Percentiles rank a stretch among this genome's conserved stretches.
phyloP scores from a whole-genome alignment of 345 rosid species.

The Bruguiera gymnorhiza region DNA sequence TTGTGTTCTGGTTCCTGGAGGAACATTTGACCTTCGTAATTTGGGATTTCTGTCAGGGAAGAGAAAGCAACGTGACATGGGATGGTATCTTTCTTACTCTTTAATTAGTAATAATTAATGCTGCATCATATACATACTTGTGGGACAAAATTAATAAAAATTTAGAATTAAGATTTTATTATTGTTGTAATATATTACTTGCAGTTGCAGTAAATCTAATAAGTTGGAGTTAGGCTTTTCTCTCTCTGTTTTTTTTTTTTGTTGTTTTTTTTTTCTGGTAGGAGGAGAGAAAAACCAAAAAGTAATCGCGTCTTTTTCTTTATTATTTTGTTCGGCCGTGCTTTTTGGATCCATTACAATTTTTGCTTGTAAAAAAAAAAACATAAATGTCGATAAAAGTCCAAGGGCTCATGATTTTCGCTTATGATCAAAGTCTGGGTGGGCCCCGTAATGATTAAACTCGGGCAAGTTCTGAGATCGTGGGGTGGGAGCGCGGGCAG shows the following conservation, averaged over 20 bases:
- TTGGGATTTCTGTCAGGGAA: conserved; percentile 6
- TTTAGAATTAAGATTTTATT: too few relatives aligned
- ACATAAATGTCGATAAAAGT: conserved; percentile 10
- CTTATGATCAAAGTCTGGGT: conserved; percentile 55
- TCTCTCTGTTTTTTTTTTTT: too few relatives aligned
- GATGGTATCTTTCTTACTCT: not conserved
- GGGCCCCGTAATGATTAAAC: conserved; percentile 53
- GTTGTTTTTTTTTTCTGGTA: too few relatives aligned
- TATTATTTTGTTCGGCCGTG: conserved; percentile 29
- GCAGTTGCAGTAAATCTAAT: too few relatives aligned
- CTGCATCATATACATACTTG: too few relatives aligned
- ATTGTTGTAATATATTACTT: too few relatives aligned
- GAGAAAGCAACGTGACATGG: conserved; percentile 42
- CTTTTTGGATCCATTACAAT: conserved; percentile 35
- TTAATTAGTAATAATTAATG: too few relatives aligned
- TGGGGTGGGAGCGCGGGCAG: conserved; percentile 39
- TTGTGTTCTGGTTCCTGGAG: not conserved
- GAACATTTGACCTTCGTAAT: conserved; percentile 20
- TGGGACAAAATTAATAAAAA: too few relatives aligned
- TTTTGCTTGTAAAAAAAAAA: not conserved
- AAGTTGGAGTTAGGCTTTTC: too few relatives aligned
- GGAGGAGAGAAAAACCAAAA: too few relatives aligned
- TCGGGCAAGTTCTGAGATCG: conserved; percentile 35
- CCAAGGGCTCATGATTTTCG: conserved; percentile 53
- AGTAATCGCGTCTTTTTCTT: not conserved